Evolutionary conservation across 2,329 filamentous ascomycete species (phyloP).

Genomic region (Dendryphion nanum): DNA sequence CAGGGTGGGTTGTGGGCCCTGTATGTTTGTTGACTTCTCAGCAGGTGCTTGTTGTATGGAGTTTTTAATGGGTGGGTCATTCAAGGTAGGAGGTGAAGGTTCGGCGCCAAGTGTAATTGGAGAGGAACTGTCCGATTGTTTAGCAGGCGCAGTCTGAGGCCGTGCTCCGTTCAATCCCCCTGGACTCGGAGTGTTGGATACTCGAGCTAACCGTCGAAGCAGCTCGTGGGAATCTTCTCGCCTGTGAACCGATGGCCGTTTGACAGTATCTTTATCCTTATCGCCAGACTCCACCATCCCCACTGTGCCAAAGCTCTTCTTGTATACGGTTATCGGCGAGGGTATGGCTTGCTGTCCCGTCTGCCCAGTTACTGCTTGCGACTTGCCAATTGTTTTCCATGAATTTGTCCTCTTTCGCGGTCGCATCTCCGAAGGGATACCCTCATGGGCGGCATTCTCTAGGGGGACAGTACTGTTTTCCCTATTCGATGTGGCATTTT

Average conservation of each 20-base stretch:
- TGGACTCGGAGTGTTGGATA: constrained; percentile 46
- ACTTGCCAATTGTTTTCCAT: constrained; percentile 29
- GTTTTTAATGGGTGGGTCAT: too few relatives aligned
- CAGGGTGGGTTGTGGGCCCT: background rate
- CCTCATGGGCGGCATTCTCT: background rate
- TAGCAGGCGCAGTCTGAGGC: constrained; percentile 20
- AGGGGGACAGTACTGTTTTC: constrained; percentile 4
- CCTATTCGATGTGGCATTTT: constrained; percentile 9
- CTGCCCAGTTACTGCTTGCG: constrained; percentile 24
- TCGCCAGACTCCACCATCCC: constrained; percentile 27
- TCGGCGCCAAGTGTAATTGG: constrained; percentile 9
- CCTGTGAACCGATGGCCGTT: constrained; percentile 26
- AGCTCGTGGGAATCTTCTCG: constrained; percentile 47
- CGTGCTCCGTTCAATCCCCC: constrained; percentile 20
- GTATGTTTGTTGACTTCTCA: too few relatives aligned
- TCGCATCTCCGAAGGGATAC: constrained; percentile 9
- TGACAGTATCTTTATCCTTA: constrained; percentile 19
- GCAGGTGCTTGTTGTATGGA: constrained; percentile 1
- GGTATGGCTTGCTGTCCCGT: constrained; percentile 17
- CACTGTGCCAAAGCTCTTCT: constrained; percentile 33
- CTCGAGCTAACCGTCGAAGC: constrained; percentile 46
- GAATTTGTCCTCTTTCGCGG: constrained; percentile 26
- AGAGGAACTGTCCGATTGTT: constrained; percentile 13
- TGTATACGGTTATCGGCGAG: constrained; percentile 34
- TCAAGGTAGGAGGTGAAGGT: constrained; percentile 1